Percentiles rank a stretch among this genome's conserved stretches.
phyloP scores from a whole-genome alignment of 2,329 filamentous ascomycete genomes.

The Xylaria sp. region DNA sequence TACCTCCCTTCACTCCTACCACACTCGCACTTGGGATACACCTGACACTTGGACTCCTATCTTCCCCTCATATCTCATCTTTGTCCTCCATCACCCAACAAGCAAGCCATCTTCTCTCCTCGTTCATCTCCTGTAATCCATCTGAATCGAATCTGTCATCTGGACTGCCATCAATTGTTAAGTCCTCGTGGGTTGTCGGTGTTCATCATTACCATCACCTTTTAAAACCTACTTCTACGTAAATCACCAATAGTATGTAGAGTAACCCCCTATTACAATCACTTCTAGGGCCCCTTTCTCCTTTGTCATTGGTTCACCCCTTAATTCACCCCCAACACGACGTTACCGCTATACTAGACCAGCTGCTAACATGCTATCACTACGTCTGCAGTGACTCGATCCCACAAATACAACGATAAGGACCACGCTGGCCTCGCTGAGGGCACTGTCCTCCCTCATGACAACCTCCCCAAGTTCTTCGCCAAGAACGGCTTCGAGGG shows the following conservation, averaged over 20 bases:
- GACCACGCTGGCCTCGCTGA: slow-evolving; percentile 85
- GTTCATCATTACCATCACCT: slow-evolving; percentile 11
- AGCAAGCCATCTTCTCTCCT: slow-evolving; percentile 17
- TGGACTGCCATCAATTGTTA: slow-evolving; percentile 15
- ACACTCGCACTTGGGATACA: slow-evolving; percentile 20
- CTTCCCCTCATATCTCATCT: slow-evolving; percentile 38
- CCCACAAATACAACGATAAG: slow-evolving; percentile 95
- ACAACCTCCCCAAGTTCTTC: slow-evolving; percentile 91
- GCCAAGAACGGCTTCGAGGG: slow-evolving; percentile 86
- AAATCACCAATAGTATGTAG: slow-evolving; percentile 30
- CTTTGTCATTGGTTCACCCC: slow-evolving; percentile 7
- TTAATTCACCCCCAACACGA: not conserved
- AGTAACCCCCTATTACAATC: not conserved
- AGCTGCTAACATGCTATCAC: slow-evolving; percentile 22
- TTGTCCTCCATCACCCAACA: slow-evolving; percentile 34
- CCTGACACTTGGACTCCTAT: slow-evolving; percentile 25
- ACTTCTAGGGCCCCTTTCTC: not conserved
- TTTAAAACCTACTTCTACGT: slow-evolving; percentile 3
- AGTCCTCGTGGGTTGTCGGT: slow-evolving; percentile 14
- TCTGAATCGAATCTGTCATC: slow-evolving; percentile 1
- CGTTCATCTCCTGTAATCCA: slow-evolving; percentile 20
- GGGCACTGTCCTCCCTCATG: slow-evolving; percentile 74
- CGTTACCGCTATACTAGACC: not conserved
- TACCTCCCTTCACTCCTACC: slow-evolving; percentile 23
- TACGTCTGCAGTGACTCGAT: slow-evolving; percentile 83